Conservation (phyloP, 2,329 filamentous ascomycete species). For the Cercospora janseana region DNA sequence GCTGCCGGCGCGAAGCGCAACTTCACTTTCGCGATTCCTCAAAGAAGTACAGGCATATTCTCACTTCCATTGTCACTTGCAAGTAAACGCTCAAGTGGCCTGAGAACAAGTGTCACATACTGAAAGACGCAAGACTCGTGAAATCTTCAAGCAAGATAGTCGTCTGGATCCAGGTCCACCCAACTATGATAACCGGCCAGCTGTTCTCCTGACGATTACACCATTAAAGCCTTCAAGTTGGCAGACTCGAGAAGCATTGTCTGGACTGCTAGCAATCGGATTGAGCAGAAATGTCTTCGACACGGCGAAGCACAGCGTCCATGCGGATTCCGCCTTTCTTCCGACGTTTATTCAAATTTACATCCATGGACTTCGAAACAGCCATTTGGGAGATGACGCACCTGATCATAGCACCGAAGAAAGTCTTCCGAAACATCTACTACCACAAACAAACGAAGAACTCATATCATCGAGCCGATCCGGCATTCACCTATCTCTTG, state of each 20-base stretch:
- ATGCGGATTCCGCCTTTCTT: constrained; percentile 66
- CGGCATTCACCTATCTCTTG: constrained; percentile 67
- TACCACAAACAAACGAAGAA: constrained; percentile 68
- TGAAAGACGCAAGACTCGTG: too few relatives aligned
- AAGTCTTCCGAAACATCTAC: constrained; percentile 69
- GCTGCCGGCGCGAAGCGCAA: constrained; percentile 1
- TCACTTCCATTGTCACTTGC: neutral
- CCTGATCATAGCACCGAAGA: constrained; percentile 66
- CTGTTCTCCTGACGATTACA: neutral
- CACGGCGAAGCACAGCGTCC: constrained; percentile 39
- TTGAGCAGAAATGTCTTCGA: constrained; percentile 27
- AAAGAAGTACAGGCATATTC: neutral
- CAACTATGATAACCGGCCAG: neutral
- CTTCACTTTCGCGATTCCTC: constrained; percentile 7
- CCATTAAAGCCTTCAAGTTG: too few relatives aligned
- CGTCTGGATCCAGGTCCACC: too few relatives aligned
- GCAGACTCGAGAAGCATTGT: neutral
- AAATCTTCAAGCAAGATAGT: too few relatives aligned
- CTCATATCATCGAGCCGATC: constrained; percentile 67
- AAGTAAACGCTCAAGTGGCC: too few relatives aligned
- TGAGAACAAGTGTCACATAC: neutral
- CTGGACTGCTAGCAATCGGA: too few relatives aligned
- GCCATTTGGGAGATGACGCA: constrained; percentile 70
- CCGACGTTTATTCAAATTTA: constrained; percentile 68
- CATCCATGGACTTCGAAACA: constrained; percentile 73